Evolutionary conservation across 805 yeast genomes (phyloP).

Genomic region (Saturnispora halmiae): DNA sequence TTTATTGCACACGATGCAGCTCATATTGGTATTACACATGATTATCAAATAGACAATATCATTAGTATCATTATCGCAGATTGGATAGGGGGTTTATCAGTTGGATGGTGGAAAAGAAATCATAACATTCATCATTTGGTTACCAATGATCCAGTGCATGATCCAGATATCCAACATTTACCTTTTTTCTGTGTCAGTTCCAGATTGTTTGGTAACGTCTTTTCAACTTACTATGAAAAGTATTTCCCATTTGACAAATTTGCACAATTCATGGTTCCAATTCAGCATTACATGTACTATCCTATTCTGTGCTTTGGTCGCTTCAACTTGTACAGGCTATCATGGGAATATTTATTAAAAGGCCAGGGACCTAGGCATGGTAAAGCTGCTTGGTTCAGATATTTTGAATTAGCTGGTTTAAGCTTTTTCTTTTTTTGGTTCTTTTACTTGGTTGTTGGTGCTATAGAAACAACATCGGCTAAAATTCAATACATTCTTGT

Average conservation of each 20-base stretch:
- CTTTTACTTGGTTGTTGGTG: conserved; percentile 52
- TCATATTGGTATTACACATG: conserved; percentile 73
- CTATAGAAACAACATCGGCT: conserved; percentile 44
- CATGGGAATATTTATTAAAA: conserved; percentile 66
- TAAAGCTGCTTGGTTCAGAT: conserved; percentile 79
- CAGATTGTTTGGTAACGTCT: conserved; percentile 56
- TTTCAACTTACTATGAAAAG: conserved; percentile 72
- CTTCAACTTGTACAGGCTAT: conserved; percentile 71
- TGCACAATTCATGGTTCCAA: conserved; percentile 48
- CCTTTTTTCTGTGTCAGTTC: conserved; percentile 86
- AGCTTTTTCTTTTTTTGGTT: conserved; percentile 72
- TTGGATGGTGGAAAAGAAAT: conserved; percentile 93
- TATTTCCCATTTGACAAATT: conserved; percentile 56
- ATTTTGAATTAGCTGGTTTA: conserved; percentile 65
- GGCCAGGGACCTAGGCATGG: conserved; percentile 79
- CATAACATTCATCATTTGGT: conserved; percentile 89
- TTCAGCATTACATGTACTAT: conserved; percentile 66
- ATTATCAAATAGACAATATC: conserved; percentile 65
- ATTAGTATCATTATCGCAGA: conserved; percentile 68
- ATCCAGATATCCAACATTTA: conserved; percentile 88
- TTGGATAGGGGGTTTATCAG: conserved; percentile 76
- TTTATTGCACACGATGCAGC: conserved; percentile 90
- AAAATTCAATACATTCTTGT: conserved; percentile 56
- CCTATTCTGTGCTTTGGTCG: conserved; percentile 77
- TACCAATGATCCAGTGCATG: conserved; percentile 90